Base-by-base conservation (phyloP, 2,329 filamentous ascomycete species). In the Talaromyces verruculosus region DNA sequence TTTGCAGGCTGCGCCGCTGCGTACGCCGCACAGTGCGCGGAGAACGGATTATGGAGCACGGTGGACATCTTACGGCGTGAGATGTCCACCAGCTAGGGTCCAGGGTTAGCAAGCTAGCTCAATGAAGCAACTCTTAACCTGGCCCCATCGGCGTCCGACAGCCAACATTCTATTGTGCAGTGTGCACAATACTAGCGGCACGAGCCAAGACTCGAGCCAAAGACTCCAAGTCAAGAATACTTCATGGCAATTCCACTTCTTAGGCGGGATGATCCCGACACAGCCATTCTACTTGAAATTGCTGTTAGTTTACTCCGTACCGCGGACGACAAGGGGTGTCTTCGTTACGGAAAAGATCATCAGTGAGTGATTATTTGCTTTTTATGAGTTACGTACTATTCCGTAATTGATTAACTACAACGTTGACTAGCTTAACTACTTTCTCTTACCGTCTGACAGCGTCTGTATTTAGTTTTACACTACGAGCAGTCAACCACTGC, bases 11-110 rank as follows among this genome's bases (percentile, higher is more conserved):
- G 51, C 51, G 30, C 4, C 8, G 30, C 28, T 55, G 51, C 51
- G n/a, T 7, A 55, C 51, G 51, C 51, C 51, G 51, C 51, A 57
- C 51, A 57, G 51, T 57, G 53, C 53, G 53, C 53, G 53, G 53
- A 57, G 33, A 22, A 57, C 53, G 53, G 53, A 37, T 57, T 57
- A 57, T 57, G 53, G 53, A 57, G 53, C 53, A 39, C 53, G n/a
- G 25, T 51, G 47, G 47, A 51, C 22, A 17, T 49, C 15, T 51
- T 22, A 8, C 33, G 19, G 10, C 11, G 19, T 57, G 39, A 17
- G n/a, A 57, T 39, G 33, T 15, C 33, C 53, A 37, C 53, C 37
- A 33, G 53, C 53, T 37, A 37, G 53, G 33, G 33, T 57, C 51
- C 30, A 55, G 30, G 51, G n/a, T 57, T 19, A 55, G 17, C n/a